Evolutionary conservation across 768 basidiomycete genomes (phyloP).

Genomic region (Pleurotus djamor): DNA sequence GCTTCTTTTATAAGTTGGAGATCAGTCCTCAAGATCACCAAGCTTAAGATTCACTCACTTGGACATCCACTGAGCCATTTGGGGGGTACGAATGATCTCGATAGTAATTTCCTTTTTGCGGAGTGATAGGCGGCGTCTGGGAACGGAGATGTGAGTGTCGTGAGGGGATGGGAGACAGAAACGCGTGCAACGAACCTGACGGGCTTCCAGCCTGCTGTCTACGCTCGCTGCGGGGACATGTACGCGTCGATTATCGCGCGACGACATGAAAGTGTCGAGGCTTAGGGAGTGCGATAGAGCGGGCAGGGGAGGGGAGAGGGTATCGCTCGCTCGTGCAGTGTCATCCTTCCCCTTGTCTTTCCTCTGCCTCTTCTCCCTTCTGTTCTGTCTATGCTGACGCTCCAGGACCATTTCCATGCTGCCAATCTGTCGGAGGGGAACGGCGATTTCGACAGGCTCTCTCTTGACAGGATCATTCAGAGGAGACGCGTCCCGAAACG

Average conservation of each 20-base stretch:
- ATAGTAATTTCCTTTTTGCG: conserved; percentile 62
- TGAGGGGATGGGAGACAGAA: conserved; percentile 9
- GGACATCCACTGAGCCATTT: not conserved
- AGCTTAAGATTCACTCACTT: not conserved
- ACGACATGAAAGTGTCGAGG: conserved; percentile 47
- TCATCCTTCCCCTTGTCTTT: conserved; percentile 47
- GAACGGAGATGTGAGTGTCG: not conserved
- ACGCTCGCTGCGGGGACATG: conserved; percentile 27
- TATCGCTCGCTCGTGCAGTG: conserved; percentile 20
- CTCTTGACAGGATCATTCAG: conserved; percentile 61
- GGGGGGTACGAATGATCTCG: conserved; percentile 35
- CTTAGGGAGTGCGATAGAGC: conserved; percentile 46
- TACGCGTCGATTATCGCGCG: conserved; percentile 53
- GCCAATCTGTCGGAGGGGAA: conserved; percentile 58
- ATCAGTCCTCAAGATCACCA: not conserved
- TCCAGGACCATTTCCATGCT: conserved; percentile 81
- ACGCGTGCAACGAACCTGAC: conserved; percentile 39
- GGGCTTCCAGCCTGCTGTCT: conserved; percentile 16
- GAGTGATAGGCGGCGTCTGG: conserved; percentile 40
- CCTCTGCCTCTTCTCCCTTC: conserved; percentile 48
- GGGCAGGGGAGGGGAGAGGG: conserved; percentile 50
- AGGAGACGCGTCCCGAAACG: conserved; percentile 52
- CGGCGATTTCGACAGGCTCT: conserved; percentile 49
- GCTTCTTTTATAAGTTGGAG: not conserved
- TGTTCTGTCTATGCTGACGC: conserved; percentile 60